Conservation (phyloP, 495 filamentous ascomycete species). For the Daldinia childiae region DNA sequence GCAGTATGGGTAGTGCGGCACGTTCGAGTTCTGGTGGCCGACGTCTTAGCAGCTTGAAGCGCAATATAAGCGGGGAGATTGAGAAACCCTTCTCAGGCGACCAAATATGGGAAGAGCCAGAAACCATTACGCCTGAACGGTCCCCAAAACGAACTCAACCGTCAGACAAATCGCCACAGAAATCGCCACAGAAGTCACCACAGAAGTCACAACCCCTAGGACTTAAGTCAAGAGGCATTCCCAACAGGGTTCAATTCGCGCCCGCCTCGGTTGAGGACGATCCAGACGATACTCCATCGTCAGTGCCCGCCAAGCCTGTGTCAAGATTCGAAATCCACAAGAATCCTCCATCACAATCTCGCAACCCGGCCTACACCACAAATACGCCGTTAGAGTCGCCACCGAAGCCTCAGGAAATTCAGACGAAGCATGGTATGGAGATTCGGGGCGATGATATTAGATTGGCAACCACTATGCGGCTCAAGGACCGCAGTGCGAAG, state of each 20-base stretch:
- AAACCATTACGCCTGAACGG: constrained; percentile 50
- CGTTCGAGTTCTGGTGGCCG: constrained; percentile 42
- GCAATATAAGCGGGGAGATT: constrained; percentile 66
- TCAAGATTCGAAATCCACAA: constrained; percentile 77
- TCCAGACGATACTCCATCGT: constrained; percentile 11
- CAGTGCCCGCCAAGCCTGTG: constrained; percentile 61
- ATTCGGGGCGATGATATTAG: constrained; percentile 86
- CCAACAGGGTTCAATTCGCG: constrained; percentile 64
- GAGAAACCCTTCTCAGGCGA: constrained; percentile 72
- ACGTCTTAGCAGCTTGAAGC: constrained; percentile 60
- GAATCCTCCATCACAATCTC: constrained; percentile 79
- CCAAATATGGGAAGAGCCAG: constrained; percentile 89
- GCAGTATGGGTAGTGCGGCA: constrained; percentile 35
- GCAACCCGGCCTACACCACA: constrained; percentile 74
- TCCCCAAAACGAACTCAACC: constrained; percentile 31
- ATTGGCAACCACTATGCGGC: constrained; percentile 87
- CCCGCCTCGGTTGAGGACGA: constrained; percentile 41
- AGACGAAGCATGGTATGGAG: constrained; percentile 77
- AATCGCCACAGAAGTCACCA: neutral
- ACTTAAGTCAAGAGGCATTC: constrained; percentile 66
- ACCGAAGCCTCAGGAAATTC: constrained; percentile 46
- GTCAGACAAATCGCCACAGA: constrained; percentile 17
- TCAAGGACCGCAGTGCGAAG: constrained; percentile 84
- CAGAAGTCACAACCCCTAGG: constrained; percentile 43
- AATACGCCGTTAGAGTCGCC: constrained; percentile 62